These are phyloP conservation scores for Chromera velia DNA, from an alignment of 73 alveolate species.

Conservation along the genomic window DNA sequence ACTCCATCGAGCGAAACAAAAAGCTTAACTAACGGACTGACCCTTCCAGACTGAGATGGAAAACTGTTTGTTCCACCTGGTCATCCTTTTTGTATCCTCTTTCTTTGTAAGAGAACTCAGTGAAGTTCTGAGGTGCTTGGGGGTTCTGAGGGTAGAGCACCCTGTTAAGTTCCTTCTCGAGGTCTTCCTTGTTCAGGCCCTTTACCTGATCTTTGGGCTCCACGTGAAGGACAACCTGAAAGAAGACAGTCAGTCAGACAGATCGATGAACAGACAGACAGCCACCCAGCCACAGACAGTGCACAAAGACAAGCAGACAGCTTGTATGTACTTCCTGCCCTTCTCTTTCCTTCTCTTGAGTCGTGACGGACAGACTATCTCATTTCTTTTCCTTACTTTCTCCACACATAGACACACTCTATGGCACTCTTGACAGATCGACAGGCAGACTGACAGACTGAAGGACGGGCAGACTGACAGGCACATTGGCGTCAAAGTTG, in stretches of 20 bases:
- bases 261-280: neutral
- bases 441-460: too few species aligned
- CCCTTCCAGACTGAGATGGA: neutral
- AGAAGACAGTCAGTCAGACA: neutral
- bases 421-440: too few species aligned
- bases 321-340: neutral
- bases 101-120: neutral
- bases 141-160: conserved; percentile 6
- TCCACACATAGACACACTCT: too few species aligned
- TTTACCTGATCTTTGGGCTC: neutral
- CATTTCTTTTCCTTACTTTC: too few species aligned
- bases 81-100: neutral
- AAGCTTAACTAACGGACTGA: too few species aligned
- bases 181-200: neutral
- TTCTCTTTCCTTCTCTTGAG: neutral
- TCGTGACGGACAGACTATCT: too few species aligned
- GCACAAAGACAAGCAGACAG: neutral
- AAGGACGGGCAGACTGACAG: too few species aligned
- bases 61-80: neutral
- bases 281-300: neutral
- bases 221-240: neutral
- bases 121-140: neutral
- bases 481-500: too few species aligned
- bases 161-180: neutral
- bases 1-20: too few species aligned